Percentiles rank a stretch among this genome's conserved stretches.
These are phyloP conservation scores for Aschersonia sp. DNA, from an alignment of 2,329 filamentous ascomycete species.

Conservation along the genomic window DNA sequence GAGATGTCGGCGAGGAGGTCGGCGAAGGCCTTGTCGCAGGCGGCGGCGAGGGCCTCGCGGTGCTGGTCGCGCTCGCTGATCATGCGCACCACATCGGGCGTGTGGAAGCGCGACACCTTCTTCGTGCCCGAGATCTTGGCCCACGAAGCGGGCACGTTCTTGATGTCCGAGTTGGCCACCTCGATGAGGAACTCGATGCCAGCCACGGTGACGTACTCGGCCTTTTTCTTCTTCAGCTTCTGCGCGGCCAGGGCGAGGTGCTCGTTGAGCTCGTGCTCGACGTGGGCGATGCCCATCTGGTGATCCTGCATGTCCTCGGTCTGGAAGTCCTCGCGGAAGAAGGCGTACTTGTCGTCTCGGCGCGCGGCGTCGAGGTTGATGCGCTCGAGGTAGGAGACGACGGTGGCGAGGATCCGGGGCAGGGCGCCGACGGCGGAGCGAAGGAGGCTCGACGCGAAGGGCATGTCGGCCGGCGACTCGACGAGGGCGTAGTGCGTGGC, in stretches of 20 bases:
- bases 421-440: constrained; percentile 59
- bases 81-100: constrained; percentile 73
- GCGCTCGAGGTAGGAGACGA: constrained; percentile 64
- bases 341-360: constrained; percentile 82
- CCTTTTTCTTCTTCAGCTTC: constrained; percentile 54
- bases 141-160: constrained; percentile 87
- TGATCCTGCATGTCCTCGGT: constrained; percentile 80
- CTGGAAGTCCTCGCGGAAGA: constrained; percentile 79
- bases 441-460: constrained; percentile 59
- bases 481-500: constrained; percentile 60
- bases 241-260: constrained; percentile 59
- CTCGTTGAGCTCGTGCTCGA: constrained; percentile 75
- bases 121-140: constrained; percentile 91
- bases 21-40: constrained; percentile 73
- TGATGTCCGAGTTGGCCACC: constrained; percentile 68
- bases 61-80: constrained; percentile 85
- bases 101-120: constrained; percentile 82
- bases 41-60: constrained; percentile 82
- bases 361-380: constrained; percentile 77
- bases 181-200: constrained; percentile 95
- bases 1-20: constrained; percentile 60
- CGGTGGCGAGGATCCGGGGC: constrained; percentile 59
- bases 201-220: constrained; percentile 70
- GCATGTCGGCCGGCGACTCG: constrained; percentile 48
- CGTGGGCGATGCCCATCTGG: constrained; percentile 79